Percentiles rank a stretch among this genome's conserved stretches.
Evolutionary conservation across 2,329 filamentous ascomycete species (phyloP).

Genomic region (Xylaria sp.): DNA sequence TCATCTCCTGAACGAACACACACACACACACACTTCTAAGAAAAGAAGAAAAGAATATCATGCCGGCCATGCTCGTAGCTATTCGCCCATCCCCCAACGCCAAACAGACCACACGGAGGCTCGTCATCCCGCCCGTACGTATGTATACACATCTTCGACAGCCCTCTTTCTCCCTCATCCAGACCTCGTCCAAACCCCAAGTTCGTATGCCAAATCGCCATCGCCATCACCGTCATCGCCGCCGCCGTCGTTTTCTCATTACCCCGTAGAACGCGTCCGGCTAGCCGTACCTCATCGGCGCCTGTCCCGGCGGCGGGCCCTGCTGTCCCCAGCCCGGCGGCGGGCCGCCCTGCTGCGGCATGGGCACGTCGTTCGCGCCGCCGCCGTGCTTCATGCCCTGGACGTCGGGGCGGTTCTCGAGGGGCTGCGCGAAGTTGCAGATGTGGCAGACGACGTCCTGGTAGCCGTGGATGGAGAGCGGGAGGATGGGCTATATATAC

Average conservation of each 20-base stretch:
- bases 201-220: too few species aligned
- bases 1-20: too few species aligned
- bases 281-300: slow-evolving; percentile 33
- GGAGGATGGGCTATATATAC: slow-evolving; percentile 63
- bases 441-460: slow-evolving; percentile 73
- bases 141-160: too few species aligned
- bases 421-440: slow-evolving; percentile 74
- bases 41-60: too few species aligned
- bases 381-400: slow-evolving; percentile 53
- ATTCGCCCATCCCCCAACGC: too few species aligned
- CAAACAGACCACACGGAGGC: too few species aligned
- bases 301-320: slow-evolving; percentile 21
- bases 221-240: neutral
- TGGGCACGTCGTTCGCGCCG: slow-evolving; percentile 39
- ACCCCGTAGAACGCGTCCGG: too few species aligned
- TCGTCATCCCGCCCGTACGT: too few species aligned
- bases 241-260: neutral
- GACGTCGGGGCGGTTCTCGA: slow-evolving; percentile 60
- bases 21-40: too few species aligned
- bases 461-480: slow-evolving; percentile 68
- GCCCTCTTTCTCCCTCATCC: too few species aligned
- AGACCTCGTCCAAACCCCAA: too few species aligned
- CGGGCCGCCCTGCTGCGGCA: slow-evolving; percentile 41
- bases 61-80: too few species aligned
- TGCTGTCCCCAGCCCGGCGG: slow-evolving; percentile 16